These are phyloP conservation scores for Podosphaera fusca DNA, from an alignment of 2,329 filamentous ascomycete species.

Conservation along the genomic window DNA sequence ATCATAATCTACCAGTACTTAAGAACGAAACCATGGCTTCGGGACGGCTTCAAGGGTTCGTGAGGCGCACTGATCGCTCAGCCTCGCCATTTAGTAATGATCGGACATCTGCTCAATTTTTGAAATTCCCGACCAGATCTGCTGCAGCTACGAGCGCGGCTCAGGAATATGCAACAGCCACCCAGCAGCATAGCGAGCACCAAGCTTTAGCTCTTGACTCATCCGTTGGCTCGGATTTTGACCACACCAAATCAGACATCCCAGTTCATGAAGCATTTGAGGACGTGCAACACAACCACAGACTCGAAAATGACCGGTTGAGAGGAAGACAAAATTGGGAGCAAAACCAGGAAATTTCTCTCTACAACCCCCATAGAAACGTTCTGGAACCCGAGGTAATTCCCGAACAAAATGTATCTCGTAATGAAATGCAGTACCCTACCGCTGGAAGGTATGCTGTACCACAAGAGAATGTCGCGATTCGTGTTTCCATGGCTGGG, in stretches of 20 bases:
- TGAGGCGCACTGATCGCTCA: background rate
- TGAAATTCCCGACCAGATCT: background rate
- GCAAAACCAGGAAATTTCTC: background rate
- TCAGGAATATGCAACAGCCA: background rate
- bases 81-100: background rate
- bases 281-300: background rate
- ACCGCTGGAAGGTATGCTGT: background rate
- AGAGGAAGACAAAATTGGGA: background rate
- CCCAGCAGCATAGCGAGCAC: background rate
- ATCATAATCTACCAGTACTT: no score
- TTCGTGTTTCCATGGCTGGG: background rate
- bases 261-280: background rate
- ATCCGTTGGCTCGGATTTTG: conserved; percentile 1
- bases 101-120: background rate
- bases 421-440: background rate
- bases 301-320: background rate
- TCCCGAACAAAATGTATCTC: background rate
- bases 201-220: background rate
- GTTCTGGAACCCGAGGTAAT: background rate
- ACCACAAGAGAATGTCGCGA: background rate
- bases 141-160: background rate
- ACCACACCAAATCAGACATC: conserved; percentile 1
- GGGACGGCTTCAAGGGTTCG: background rate
- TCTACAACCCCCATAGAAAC: background rate
- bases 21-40: background rate